Percentiles rank a stretch among this genome's conserved stretches.
phyloP scores from a whole-genome alignment of 768 basidiomycete species.

The Naematelia encephala region DNA sequence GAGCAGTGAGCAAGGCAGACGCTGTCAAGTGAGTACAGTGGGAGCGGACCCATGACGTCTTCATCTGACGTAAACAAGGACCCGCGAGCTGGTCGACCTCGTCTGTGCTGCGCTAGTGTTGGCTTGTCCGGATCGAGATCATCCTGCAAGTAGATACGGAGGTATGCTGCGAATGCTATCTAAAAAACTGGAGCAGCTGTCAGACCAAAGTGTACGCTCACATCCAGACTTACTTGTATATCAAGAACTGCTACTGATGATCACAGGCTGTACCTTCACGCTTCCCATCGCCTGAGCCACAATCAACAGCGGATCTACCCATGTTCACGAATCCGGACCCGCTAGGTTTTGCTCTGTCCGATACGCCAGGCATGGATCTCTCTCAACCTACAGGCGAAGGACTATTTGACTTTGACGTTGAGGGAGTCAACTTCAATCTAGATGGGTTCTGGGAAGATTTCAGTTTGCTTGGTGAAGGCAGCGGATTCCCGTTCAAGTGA shows the following conservation, averaged over 20 bases:
- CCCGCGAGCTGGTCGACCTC: constrained; percentile 37
- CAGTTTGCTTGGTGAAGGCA: constrained; percentile 29
- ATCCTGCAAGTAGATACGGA: constrained; percentile 44
- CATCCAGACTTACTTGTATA: background rate
- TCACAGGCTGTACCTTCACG: constrained; percentile 37
- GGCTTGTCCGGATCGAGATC: constrained; percentile 39
- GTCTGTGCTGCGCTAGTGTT: constrained; percentile 40
- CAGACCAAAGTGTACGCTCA: constrained; percentile 34
- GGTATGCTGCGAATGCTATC: constrained; percentile 42
- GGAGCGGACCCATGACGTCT: background rate
- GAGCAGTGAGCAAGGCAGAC: constrained; percentile 37
- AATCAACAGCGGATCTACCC: background rate
- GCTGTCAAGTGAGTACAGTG: constrained; percentile 28
- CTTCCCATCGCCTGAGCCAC: constrained; percentile 14
- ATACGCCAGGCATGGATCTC: background rate
- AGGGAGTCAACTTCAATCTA: constrained; percentile 37
- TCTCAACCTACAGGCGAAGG: background rate
- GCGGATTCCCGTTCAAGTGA: constrained; percentile 37
- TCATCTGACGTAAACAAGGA: constrained; percentile 20
- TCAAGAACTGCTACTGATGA: no score
- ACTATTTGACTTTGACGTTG: constrained; percentile 40
- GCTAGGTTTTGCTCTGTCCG: background rate
- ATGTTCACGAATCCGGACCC: background rate
- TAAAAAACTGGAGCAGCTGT: constrained; percentile 39
- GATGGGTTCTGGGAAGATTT: constrained; percentile 45